These are phyloP conservation scores for Ilyonectria destructans DNA, from an alignment of 2,329 filamentous ascomycete species.

Conservation along the genomic window DNA sequence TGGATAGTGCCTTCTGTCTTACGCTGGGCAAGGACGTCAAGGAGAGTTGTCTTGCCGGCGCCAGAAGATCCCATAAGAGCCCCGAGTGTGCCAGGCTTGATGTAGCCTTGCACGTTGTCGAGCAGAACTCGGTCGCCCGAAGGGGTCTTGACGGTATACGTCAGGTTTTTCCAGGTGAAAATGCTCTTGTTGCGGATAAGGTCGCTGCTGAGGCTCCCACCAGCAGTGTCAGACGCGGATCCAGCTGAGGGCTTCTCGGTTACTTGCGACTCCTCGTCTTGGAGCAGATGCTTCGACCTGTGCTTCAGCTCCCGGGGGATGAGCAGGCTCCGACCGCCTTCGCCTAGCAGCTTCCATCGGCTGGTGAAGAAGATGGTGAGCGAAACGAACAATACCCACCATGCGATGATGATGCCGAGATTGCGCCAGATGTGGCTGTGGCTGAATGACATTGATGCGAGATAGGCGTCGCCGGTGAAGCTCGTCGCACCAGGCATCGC, in stretches of 20 bases:
- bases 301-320: conserved; percentile 76
- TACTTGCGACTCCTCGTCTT: not conserved
- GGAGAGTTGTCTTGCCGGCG: conserved; percentile 88
- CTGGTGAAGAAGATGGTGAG: conserved; percentile 64
- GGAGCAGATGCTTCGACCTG: conserved; percentile 38
- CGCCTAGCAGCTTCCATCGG: conserved; percentile 68
- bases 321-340: conserved; percentile 68
- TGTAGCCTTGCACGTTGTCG: conserved; percentile 87
- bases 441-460: conserved; percentile 69
- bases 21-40: conserved; percentile 86
- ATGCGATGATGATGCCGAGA: conserved; percentile 75
- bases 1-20: conserved; percentile 84
- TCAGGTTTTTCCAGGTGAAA: conserved; percentile 83
- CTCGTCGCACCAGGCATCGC: conserved; percentile 63
- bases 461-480: conserved; percentile 73
- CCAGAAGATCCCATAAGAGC: conserved; percentile 88
- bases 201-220: conserved; percentile 42
- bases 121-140: conserved; percentile 78
- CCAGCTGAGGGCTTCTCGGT: not conserved
- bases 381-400: conserved; percentile 73
- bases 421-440: conserved; percentile 72
- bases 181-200: conserved; percentile 76
- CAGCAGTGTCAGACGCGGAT: conserved; percentile 7
- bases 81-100: conserved; percentile 84
- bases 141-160: conserved; percentile 77